phyloP scores from a whole-genome alignment of 257 asterid species.

The Ballota nigra region DNA sequence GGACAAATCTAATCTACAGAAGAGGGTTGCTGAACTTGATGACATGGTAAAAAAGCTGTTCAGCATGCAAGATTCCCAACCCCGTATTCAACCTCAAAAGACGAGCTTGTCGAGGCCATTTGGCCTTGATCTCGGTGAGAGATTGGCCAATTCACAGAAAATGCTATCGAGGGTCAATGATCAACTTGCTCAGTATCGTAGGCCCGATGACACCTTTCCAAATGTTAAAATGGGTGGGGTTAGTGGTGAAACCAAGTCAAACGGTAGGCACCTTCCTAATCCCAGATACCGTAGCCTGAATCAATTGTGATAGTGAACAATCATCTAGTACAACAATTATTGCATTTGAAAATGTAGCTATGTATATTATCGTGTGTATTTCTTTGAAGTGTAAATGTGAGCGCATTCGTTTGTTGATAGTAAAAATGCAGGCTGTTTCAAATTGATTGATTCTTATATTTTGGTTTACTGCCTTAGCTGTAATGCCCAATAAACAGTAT shows the following conservation, averaged over 20 bases:
- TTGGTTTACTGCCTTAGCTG: background rate
- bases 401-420: background rate
- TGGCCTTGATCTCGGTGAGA: constrained; percentile 40
- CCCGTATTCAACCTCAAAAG: constrained; percentile 34
- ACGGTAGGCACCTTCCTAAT: constrained; percentile 29
- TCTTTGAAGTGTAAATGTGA: background rate
- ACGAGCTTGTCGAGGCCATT: constrained; percentile 33
- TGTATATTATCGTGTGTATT: background rate
- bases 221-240: constrained; percentile 21
- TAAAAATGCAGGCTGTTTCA: background rate
- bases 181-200: constrained; percentile 39
- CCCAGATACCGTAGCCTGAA: constrained; percentile 21
- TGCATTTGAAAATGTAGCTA: background rate
- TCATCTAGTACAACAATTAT: background rate
- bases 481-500: no score
- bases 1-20: constrained; percentile 67
- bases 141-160: constrained; percentile 44
- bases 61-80: constrained; percentile 38
- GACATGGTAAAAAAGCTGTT: constrained; percentile 57
- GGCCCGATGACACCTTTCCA: constrained; percentile 25
- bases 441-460: background rate
- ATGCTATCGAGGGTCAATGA: constrained; percentile 41
- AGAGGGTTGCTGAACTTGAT: constrained; percentile 63
- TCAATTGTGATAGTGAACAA: constrained; percentile 5
- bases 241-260: constrained; percentile 28